These are phyloP conservation scores for Chrysochromulina parva DNA, from an alignment of 78 protist species.

Conservation along the genomic window DNA sequence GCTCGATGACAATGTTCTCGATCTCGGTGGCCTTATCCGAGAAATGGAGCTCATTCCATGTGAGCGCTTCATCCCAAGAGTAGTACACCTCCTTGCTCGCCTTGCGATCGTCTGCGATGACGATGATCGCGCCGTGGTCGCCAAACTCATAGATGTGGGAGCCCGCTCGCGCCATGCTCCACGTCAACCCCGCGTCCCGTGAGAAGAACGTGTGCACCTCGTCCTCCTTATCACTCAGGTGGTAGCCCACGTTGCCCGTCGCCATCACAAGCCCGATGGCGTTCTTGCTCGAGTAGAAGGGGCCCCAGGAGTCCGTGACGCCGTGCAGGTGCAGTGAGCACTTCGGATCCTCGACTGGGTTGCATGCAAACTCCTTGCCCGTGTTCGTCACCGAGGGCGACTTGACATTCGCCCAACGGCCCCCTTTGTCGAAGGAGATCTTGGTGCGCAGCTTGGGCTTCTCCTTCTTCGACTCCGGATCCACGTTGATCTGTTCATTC, in stretches of 20 bases:
- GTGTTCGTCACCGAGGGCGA: background rate
- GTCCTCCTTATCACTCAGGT: background rate
- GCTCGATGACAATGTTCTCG: slow-evolving; percentile 28
- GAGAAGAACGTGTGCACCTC: slow-evolving; percentile 12
- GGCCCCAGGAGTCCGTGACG: slow-evolving; percentile 10
- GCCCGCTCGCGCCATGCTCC: slow-evolving; percentile 10
- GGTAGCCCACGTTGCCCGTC: slow-evolving; percentile 30
- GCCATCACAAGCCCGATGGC: slow-evolving; percentile 31
- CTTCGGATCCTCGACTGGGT: background rate
- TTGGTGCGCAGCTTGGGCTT: background rate
- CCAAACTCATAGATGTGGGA: slow-evolving; percentile 33
- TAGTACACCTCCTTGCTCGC: background rate
- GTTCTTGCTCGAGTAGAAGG: slow-evolving; percentile 21
- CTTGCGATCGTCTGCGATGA: background rate
- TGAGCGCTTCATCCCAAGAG: slow-evolving; percentile 27
- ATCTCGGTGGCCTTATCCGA: background rate
- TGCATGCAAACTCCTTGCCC: background rate
- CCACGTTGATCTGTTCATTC: background rate
- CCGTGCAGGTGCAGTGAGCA: slow-evolving; percentile 24
- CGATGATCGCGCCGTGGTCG: slow-evolving; percentile 37
- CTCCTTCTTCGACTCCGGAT: no score
- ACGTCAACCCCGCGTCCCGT: slow-evolving; percentile 30
- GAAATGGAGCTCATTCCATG: slow-evolving; percentile 17
- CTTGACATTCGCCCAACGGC: background rate
- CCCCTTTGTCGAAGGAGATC: slow-evolving; percentile 38